These are phyloP conservation scores for Cystofilobasidium bisporidii DNA, from an alignment of 768 basidiomycete genomes.

Conservation along the genomic window DNA sequence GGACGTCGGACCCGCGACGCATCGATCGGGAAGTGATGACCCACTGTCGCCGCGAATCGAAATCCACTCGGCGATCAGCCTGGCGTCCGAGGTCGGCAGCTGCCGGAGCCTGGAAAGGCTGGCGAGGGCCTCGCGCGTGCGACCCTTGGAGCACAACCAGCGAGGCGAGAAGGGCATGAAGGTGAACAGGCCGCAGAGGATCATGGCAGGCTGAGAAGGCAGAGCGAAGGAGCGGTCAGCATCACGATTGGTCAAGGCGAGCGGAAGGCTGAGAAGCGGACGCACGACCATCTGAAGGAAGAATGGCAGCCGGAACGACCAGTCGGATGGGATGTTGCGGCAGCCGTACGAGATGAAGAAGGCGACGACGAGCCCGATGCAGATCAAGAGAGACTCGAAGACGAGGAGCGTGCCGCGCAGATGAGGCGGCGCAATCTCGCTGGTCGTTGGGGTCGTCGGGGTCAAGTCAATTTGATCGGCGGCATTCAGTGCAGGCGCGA, in stretches of 20 bases:
- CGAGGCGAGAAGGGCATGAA: background rate
- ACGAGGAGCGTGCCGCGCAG: constrained; percentile 1
- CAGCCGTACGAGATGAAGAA: background rate
- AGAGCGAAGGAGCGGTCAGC: too few species aligned
- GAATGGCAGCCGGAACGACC: constrained; percentile 12
- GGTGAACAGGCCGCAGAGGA: background rate
- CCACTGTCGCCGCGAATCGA: constrained; percentile 23
- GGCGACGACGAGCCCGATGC: background rate
- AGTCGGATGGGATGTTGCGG: constrained; percentile 10
- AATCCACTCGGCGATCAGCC: constrained; percentile 30
- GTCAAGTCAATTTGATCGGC: too few species aligned
- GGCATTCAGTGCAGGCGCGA: too few species aligned
- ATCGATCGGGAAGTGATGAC: too few species aligned
- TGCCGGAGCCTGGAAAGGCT: constrained; percentile 28
- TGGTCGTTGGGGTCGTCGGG: too few species aligned
- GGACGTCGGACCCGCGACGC: background rate
- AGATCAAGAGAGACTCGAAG: background rate
- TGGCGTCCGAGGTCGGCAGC: constrained; percentile 16
- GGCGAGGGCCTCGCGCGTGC: constrained; percentile 28
- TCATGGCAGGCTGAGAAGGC: background rate
- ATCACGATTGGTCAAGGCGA: too few species aligned
- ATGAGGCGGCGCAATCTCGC: constrained; percentile 10
- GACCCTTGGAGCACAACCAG: constrained; percentile 31
- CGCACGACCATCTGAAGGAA: constrained; percentile 3
- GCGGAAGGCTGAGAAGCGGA: too few species aligned